Evolutionary conservation across 108 stramenopile genomes (phyloP).

Genomic region (Epipyxis sp.): DNA sequence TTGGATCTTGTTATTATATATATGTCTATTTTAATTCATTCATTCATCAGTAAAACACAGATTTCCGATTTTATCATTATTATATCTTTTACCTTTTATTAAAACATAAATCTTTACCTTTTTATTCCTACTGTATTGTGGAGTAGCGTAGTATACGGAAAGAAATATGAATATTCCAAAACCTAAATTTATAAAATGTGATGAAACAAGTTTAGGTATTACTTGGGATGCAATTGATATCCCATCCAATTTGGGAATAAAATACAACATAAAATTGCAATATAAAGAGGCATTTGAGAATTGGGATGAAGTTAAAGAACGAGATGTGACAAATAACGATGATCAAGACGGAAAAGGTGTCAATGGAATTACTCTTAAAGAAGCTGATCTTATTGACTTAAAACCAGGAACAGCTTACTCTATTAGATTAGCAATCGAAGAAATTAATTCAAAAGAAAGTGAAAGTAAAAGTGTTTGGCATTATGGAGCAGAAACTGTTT

Average conservation of each 20-base stretch:
- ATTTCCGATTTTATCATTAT: no score
- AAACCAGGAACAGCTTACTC: conserved; percentile 26
- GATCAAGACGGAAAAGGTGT: no score
- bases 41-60: no score
- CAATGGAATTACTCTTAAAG: not conserved
- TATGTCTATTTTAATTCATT: no score
- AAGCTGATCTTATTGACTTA: conserved; percentile 15
- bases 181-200: not conserved
- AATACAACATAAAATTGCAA: not conserved
- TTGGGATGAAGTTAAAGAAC: conserved; percentile 1
- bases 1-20: no score
- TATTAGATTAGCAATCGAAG: not conserved
- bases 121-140: no score
- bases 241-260: not conserved
- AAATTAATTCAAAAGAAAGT: not conserved
- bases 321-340: not conserved
- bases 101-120: no score
- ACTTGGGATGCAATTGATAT: conserved; percentile 9
- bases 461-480: not conserved
- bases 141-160: no score
- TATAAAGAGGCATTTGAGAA: not conserved
- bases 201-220: conserved; percentile 16
- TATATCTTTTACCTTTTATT: no score
- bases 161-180: conserved; percentile 6
- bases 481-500: conserved; percentile 26